phyloP scores from a whole-genome alignment of 2,329 filamentous ascomycete species.

The Calonectria henricotiae region DNA sequence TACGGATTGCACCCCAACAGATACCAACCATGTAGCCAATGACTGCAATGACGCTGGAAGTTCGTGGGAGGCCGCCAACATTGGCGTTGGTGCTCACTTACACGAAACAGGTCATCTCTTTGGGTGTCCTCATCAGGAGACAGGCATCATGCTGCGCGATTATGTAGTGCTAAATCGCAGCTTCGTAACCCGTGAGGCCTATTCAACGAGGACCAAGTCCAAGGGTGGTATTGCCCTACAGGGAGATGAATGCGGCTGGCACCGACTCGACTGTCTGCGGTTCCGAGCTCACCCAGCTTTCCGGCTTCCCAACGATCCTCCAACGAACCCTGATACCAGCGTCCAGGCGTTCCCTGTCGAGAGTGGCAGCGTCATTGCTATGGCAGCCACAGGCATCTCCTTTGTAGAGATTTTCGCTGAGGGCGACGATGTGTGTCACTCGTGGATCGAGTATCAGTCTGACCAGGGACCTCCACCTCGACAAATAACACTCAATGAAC shows the following conservation, averaged over 20 bases:
- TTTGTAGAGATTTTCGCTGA: constrained; percentile 88
- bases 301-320: constrained; percentile 82
- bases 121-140: constrained; percentile 91
- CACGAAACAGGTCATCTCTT: constrained; percentile 94
- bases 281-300: constrained; percentile 95
- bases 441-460: constrained; percentile 86
- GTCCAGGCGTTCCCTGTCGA: constrained; percentile 92
- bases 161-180: constrained; percentile 89
- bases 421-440: constrained; percentile 84
- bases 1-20: constrained; percentile 90
- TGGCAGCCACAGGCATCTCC: constrained; percentile 85
- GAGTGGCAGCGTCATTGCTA: constrained; percentile 81
- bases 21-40: constrained; percentile 85
- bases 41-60: constrained; percentile 90
- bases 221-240: constrained; percentile 83
- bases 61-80: constrained; percentile 95
- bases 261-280: constrained; percentile 88
- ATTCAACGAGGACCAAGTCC: constrained; percentile 88
- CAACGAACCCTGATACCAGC: constrained; percentile 78
- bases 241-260: constrained; percentile 92
- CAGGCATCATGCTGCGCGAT: constrained; percentile 92
- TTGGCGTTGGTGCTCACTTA: constrained; percentile 93
- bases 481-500: constrained; percentile 83
- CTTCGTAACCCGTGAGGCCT: constrained; percentile 87
- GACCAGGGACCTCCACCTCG: constrained; percentile 76